These are phyloP conservation scores for Cyberlindnera amylophila DNA, from an alignment of 805 yeast genomes.

Conservation along the genomic window DNA sequence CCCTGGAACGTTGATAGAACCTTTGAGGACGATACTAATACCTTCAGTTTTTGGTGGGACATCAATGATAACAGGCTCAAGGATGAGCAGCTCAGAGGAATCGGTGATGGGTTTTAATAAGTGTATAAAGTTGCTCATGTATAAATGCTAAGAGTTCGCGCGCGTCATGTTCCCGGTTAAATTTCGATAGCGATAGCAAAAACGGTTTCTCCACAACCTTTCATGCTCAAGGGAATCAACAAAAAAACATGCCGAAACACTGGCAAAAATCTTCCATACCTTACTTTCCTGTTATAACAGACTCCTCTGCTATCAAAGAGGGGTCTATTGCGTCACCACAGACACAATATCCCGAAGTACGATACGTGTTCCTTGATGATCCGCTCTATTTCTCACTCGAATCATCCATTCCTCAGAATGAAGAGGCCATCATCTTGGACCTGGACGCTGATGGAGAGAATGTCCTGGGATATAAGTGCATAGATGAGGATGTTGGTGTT, in stretches of 20 bases:
- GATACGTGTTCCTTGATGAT: slow-evolving; percentile 27
- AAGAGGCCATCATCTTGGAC: slow-evolving; percentile 24
- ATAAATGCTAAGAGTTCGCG: too few species aligned
- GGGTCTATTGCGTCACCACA: not conserved
- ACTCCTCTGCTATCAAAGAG: slow-evolving; percentile 1
- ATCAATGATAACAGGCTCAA: slow-evolving; percentile 36
- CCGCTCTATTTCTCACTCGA: slow-evolving; percentile 18
- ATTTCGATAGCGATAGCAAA: too few species aligned
- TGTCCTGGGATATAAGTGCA: slow-evolving; percentile 11
- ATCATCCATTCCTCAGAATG: slow-evolving; percentile 10
- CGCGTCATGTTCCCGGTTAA: too few species aligned
- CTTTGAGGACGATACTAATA: slow-evolving; percentile 38
- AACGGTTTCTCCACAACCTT: too few species aligned
- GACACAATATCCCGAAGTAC: slow-evolving; percentile 25
- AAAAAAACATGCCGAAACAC: slow-evolving; percentile 9
- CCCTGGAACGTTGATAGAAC: slow-evolving; percentile 49
- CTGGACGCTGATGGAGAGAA: slow-evolving; percentile 20
- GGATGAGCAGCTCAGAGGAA: slow-evolving; percentile 12
- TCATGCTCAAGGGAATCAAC: not conserved
- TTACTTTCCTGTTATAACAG: slow-evolving; percentile 21
- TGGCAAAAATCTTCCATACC: slow-evolving; percentile 25
- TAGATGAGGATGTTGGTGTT: slow-evolving; percentile 21
- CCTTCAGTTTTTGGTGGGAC: slow-evolving; percentile 50
- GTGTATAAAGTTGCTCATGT: too few species aligned
- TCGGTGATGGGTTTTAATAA: slow-evolving; percentile 15